Evolutionary conservation across 306 rosid genomes (phyloP), one percentile per base, ranked within the genome.

Genomic region (Hippophae tibetana): DNA sequence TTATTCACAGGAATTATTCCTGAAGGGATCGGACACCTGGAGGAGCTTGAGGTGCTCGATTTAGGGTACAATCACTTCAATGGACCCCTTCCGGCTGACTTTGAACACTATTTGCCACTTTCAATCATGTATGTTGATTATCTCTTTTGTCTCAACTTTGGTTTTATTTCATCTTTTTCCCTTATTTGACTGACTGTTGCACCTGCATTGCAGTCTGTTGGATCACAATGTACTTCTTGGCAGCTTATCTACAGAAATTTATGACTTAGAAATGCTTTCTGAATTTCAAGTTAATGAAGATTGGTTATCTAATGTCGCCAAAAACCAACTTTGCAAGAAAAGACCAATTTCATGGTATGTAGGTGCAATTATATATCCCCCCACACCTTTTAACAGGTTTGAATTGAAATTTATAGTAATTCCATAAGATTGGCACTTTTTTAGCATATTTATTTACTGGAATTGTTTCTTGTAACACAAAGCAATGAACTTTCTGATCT

Each of bases 31-130:
- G 75, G 63, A 5, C 63, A 74, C 63, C 68, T 92, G 80, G 72
- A 81, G 54, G 96, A 83, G 61, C 79, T 88, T 69, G 99, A 88
- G 83, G 78, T 80, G 75, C 79, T 92, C 57, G 99, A 92, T 81
- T 80, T 92, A 75, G 93, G 99, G 72, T 84, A 64, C 80, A 88
- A 92, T 72, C 75, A 84, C 71, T 85, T 87, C 74, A 78, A 69
- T 7, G 95, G 88, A 62, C 71, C 84, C 18, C 57, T 82, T 48
- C 93, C 93, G 1, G 58, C 56, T 52, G 90, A 88, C 62, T 80
- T 88, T 71, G 95, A 85, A 75, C 78, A 69, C 62, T 79, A 84
- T 68, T 76, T 78, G 49, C 82, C 95, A 26, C 72, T 80, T 48
- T 55, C 83, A 68, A 75, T 77, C 74, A 86, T 92, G 96, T 92